Evolutionary conservation across 805 yeast species (phyloP).

Genomic region (Cyberlindnera mississippiensis): DNA sequence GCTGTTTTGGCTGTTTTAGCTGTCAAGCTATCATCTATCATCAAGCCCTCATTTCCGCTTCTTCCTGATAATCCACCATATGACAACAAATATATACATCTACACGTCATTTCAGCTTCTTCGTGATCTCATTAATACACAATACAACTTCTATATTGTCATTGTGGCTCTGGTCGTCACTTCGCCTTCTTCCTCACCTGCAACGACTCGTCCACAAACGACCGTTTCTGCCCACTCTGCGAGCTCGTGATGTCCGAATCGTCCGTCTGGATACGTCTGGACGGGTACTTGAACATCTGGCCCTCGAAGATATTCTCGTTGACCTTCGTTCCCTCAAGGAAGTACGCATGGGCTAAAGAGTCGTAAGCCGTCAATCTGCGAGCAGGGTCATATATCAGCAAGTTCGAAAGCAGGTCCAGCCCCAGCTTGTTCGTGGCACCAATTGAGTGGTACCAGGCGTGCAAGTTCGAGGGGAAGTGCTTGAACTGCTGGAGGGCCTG

Average conservation of each 20-base stretch:
- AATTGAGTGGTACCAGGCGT: slow-evolving; percentile 81
- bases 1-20: no score
- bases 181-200: slow-evolving; percentile 27
- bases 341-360: slow-evolving; percentile 75
- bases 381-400: slow-evolving; percentile 82
- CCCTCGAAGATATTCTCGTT: slow-evolving; percentile 78
- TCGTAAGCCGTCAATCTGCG: slow-evolving; percentile 72
- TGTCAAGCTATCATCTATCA: no score
- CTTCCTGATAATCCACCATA: no score
- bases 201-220: slow-evolving; percentile 19
- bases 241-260: slow-evolving; percentile 67
- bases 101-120: no score
- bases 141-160: no score
- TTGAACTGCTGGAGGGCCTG: slow-evolving; percentile 55
- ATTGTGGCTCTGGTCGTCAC: no score
- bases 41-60: no score
- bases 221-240: slow-evolving; percentile 31
- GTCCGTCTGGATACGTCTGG: slow-evolving; percentile 80
- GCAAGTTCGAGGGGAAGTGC: slow-evolving; percentile 60
- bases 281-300: slow-evolving; percentile 70
- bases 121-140: no score
- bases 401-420: slow-evolving; percentile 53
- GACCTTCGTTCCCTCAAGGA: slow-evolving; percentile 65
- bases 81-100: no score
- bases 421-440: slow-evolving; percentile 74